These are phyloP conservation scores for Wickerhamomyces rabaulensis DNA, from an alignment of 805 yeast genomes.

Conservation along the genomic window DNA sequence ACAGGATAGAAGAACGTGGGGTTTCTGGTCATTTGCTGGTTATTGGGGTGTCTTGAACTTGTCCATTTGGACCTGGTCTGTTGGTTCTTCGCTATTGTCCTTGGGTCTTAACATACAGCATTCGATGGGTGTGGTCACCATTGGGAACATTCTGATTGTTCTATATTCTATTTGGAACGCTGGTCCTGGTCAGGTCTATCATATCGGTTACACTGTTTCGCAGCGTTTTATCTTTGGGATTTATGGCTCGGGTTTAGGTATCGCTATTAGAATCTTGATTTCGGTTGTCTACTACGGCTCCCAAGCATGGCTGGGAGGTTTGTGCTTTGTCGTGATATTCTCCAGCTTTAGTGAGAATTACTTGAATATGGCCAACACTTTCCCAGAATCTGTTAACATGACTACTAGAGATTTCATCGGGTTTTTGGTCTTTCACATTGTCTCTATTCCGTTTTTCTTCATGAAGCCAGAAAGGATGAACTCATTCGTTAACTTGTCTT, in stretches of 20 bases:
- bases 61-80: conserved; percentile 32
- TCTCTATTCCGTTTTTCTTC: conserved; percentile 35
- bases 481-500: conserved; percentile 29
- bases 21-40: conserved; percentile 26
- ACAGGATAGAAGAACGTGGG: conserved; percentile 33
- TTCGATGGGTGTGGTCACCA: conserved; percentile 35
- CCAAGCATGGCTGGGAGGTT: conserved; percentile 40
- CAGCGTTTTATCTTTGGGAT: conserved; percentile 36
- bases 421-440: conserved; percentile 38
- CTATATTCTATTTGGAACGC: conserved; percentile 32
- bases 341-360: conserved; percentile 31
- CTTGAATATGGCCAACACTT: conserved; percentile 32
- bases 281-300: conserved; percentile 38
- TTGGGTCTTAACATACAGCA: conserved; percentile 34
- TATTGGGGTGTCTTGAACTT: conserved; percentile 33
- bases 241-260: conserved; percentile 35
- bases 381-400: conserved; percentile 33
- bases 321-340: conserved; percentile 32
- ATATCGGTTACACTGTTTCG: conserved; percentile 33
- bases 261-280: conserved; percentile 33
- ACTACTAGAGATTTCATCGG: conserved; percentile 38
- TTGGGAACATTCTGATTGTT: conserved; percentile 34
- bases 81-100: conserved; percentile 33
- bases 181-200: conserved; percentile 35
- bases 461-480: conserved; percentile 41